Evolutionary conservation across 169 alveolate genomes (phyloP).

Genomic region (Plasmodium vinckei): DNA sequence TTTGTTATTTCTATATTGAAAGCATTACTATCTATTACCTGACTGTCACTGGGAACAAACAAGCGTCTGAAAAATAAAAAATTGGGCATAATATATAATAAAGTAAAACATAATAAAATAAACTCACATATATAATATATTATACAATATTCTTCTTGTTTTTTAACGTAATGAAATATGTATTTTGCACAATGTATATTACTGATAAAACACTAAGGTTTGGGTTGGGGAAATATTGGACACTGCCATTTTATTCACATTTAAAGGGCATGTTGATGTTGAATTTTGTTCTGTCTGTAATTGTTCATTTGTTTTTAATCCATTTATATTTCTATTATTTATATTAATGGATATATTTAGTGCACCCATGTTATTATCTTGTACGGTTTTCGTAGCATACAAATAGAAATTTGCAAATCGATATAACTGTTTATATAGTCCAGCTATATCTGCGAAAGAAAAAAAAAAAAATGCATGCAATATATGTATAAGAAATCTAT

Average conservation of each 20-base stretch:
- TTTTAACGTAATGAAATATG: neutral
- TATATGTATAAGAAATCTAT: neutral
- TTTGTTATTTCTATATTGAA: constrained; percentile 32
- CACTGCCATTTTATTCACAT: constrained; percentile 15
- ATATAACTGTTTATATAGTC: constrained; percentile 11
- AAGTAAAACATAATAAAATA: neutral
- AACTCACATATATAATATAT: neutral
- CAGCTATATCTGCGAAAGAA: constrained; percentile 17
- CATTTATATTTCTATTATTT: constrained; percentile 33
- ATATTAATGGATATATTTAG: constrained; percentile 27
- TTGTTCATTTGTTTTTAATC: constrained; percentile 49
- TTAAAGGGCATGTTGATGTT: constrained; percentile 36
- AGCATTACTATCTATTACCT: constrained; percentile 17
- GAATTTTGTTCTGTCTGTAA: constrained; percentile 34
- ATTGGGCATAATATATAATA: constrained; percentile 2
- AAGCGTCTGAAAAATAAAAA: constrained; percentile 40
- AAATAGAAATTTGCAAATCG: constrained; percentile 49
- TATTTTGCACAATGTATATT: constrained; percentile 8
- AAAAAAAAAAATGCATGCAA: neutral
- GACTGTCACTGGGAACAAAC: constrained; percentile 39
- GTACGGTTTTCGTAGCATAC: constrained; percentile 32
- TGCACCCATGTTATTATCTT: constrained; percentile 29
- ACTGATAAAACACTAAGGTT: constrained; percentile 51
- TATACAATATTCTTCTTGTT: neutral
- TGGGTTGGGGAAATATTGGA: constrained; percentile 30